These are phyloP conservation scores for Arctostaphylos glauca DNA, from an alignment of 148 eudicot genomes.

Conservation along the genomic window DNA sequence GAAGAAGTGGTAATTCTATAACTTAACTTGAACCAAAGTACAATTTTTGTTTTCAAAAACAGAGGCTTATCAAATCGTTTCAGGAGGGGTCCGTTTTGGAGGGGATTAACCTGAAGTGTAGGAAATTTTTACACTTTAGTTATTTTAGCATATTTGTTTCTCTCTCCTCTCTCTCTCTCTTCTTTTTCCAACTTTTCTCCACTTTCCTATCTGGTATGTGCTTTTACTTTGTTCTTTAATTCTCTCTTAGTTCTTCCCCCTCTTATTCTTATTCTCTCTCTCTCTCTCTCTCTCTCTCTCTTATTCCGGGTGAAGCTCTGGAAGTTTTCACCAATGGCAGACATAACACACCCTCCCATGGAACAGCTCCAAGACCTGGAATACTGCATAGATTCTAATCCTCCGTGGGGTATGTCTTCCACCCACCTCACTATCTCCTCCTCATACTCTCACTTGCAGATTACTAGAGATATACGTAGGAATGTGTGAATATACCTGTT, in stretches of 20 bases:
- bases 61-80: not conserved
- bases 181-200: conserved; percentile 9
- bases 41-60: not conserved
- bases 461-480: not conserved
- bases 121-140: not conserved
- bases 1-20: not conserved
- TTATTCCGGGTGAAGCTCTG: conserved; percentile 22
- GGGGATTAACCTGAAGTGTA: not conserved
- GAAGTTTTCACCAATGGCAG: conserved; percentile 62
- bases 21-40: not conserved
- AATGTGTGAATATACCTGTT: not conserved
- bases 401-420: conserved; percentile 77
- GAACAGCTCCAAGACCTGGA: conserved; percentile 99
- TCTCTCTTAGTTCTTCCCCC: not conserved
- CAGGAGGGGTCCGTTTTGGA: not conserved
- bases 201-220: conserved; percentile 1
- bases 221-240: conserved; percentile 27
- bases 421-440: conserved; percentile 13
- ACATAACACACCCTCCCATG: conserved; percentile 87
- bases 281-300: conserved; percentile 15
- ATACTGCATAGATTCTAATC: conserved; percentile 97
- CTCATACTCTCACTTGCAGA: conserved; percentile 3
- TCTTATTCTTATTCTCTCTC: conserved; percentile 13
- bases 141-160: not conserved
- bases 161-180: not conserved